Percentiles rank a stretch among this genome's conserved stretches.
These are phyloP conservation scores for Fraxinus cuspidata DNA, from an alignment of 257 asterid species.

Conservation along the genomic window DNA sequence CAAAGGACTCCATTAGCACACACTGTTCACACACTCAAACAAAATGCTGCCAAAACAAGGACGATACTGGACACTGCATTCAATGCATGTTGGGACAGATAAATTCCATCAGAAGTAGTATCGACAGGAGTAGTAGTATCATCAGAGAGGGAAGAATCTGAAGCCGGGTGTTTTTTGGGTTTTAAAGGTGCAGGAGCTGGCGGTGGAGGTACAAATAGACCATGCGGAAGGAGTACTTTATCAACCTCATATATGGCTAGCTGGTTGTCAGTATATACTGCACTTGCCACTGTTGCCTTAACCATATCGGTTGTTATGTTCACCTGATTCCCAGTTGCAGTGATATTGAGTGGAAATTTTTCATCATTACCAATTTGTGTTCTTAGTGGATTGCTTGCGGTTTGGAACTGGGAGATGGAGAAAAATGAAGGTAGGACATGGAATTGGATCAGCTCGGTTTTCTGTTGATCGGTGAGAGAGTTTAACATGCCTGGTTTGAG, in stretches of 20 bases:
- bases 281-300: constrained; percentile 41
- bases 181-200: constrained; percentile 59
- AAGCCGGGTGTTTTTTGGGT: constrained; percentile 26
- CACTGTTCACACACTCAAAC: constrained; percentile 1
- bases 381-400: constrained; percentile 43
- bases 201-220: constrained; percentile 44
- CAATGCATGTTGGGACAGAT: background rate
- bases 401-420: constrained; percentile 40
- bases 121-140: constrained; percentile 10
- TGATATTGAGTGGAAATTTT: constrained; percentile 46
- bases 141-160: constrained; percentile 12
- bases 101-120: constrained; percentile 38
- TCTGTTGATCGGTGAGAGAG: constrained; percentile 36
- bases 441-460: constrained; percentile 40
- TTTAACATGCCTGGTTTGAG: constrained; percentile 42
- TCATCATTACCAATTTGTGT: constrained; percentile 52
- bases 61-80: constrained; percentile 16
- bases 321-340: constrained; percentile 40
- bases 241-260: constrained; percentile 58
- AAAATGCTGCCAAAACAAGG: constrained; percentile 22
- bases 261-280: constrained; percentile 45
- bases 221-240: constrained; percentile 48
- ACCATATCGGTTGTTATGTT: constrained; percentile 54
- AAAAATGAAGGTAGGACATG: constrained; percentile 39
- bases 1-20: constrained; percentile 9